Evolutionary conservation across 768 basidiomycete species (phyloP).

Genomic region (Jaapia argillacea): DNA sequence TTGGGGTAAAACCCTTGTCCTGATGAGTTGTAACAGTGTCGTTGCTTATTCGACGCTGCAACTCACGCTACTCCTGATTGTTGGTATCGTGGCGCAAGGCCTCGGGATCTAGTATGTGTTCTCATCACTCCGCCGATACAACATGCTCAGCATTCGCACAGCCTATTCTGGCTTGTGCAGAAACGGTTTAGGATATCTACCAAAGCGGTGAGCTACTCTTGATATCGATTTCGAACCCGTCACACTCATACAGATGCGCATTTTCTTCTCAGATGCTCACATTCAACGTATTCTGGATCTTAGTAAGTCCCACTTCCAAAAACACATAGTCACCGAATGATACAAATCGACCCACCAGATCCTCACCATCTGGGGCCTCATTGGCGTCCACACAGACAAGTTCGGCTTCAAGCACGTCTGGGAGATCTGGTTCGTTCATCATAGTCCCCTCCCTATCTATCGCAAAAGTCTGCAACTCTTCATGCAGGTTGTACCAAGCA

Average conservation of each 20-base stretch:
- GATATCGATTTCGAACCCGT: background rate
- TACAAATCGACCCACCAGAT: constrained; percentile 24
- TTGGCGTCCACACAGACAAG: constrained; percentile 62
- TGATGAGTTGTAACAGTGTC: constrained; percentile 37
- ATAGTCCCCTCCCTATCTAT: background rate
- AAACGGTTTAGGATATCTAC: constrained; percentile 54
- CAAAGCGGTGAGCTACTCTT: constrained; percentile 35
- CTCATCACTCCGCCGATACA: background rate
- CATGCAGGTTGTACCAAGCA: constrained; percentile 51
- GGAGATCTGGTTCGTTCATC: constrained; percentile 53
- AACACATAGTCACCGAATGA: background rate
- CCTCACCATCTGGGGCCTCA: constrained; percentile 64
- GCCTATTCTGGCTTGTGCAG: constrained; percentile 61
- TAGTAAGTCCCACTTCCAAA: constrained; percentile 27
- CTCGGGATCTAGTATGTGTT: constrained; percentile 54
- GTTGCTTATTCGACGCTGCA: constrained; percentile 67
- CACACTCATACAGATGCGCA: too few relatives aligned
- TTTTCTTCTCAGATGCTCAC: constrained; percentile 57
- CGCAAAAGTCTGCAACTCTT: background rate
- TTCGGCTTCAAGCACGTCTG: constrained; percentile 80
- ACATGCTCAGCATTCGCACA: constrained; percentile 13
- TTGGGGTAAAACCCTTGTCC: background rate
- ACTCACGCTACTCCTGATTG: constrained; percentile 54
- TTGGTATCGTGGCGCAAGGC: constrained; percentile 54
- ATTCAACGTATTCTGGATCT: constrained; percentile 66